These are phyloP conservation scores for Mollisiaceae sp. DNA, from an alignment of 2,329 filamentous ascomycete species.

Conservation along the genomic window DNA sequence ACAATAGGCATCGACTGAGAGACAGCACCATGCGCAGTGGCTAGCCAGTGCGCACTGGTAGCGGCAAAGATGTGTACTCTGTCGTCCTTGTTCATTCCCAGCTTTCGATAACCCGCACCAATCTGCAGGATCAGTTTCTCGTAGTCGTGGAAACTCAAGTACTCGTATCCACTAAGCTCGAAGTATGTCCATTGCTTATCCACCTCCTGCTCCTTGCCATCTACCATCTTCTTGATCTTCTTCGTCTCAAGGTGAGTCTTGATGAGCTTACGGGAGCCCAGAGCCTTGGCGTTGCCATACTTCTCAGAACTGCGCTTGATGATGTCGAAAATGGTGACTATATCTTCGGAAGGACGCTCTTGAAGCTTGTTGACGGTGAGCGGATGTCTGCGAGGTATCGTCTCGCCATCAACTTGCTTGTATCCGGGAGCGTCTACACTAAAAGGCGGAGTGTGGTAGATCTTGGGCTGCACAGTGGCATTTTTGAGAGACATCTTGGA, in stretches of 20 bases:
- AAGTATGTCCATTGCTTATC: conserved; percentile 92
- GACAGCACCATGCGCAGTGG: conserved; percentile 75
- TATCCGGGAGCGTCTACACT: conserved; percentile 64
- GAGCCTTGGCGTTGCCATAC: conserved; percentile 67
- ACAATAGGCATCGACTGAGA: conserved; percentile 92
- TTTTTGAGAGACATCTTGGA: conserved; percentile 42
- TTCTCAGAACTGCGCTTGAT: conserved; percentile 69
- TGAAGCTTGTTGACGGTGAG: conserved; percentile 61
- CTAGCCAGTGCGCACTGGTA: conserved; percentile 76
- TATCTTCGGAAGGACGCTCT: conserved; percentile 57
- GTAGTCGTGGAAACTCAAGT: conserved; percentile 79
- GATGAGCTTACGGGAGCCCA: conserved; percentile 75
- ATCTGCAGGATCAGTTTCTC: conserved; percentile 70
- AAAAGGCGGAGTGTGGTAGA: conserved; percentile 55
- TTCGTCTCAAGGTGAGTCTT: conserved; percentile 82
- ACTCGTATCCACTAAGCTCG: conserved; percentile 80
- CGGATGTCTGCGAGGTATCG: conserved; percentile 69
- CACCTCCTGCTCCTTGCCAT: conserved; percentile 78
- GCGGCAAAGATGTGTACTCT: conserved; percentile 81
- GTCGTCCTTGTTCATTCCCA: conserved; percentile 72
- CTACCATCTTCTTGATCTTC: conserved; percentile 87
- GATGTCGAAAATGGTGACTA: conserved; percentile 78
- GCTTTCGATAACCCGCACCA: conserved; percentile 72
- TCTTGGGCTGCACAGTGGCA: conserved; percentile 37
- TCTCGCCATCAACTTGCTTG: conserved; percentile 67